Conservation (phyloP, 176 grass and related monocot genomes). For the Alloteropsis semialata region DNA sequence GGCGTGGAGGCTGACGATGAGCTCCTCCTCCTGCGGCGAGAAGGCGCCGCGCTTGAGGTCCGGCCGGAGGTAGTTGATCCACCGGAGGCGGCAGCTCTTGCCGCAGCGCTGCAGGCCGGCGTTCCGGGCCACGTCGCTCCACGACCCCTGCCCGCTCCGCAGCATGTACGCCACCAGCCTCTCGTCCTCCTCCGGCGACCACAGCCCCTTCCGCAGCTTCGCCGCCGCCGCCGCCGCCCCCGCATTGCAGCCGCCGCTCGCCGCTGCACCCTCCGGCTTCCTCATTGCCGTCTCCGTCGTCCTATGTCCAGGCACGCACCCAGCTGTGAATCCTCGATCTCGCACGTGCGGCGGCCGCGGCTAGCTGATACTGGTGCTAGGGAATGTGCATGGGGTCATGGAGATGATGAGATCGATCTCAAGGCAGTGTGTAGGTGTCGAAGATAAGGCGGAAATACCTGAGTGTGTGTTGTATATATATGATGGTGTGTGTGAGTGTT, state of each 20-base stretch:
- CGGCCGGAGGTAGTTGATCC: constrained; percentile 97
- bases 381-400: constrained; percentile 22
- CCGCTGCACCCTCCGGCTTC: constrained; percentile 49
- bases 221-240: background rate
- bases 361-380: background rate
- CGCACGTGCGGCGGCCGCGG: background rate
- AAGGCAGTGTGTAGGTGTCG: background rate
- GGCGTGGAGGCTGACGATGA: constrained; percentile 88
- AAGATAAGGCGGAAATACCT: constrained; percentile 14
- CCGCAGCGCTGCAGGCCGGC: constrained; percentile 91
- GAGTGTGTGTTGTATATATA: constrained; percentile 38
- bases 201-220: constrained; percentile 91
- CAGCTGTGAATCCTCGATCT: background rate
- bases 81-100: constrained; percentile 98
- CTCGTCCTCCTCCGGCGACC: constrained; percentile 99
- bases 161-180: constrained; percentile 89
- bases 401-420: background rate
- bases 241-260: constrained; percentile 12
- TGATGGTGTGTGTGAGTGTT: constrained; percentile 10
- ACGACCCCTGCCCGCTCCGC: constrained; percentile 84
- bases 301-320: background rate
- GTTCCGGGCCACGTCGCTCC: constrained; percentile 95
- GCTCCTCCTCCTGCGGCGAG: constrained; percentile 93
- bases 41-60: constrained; percentile 98
- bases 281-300: constrained; percentile 46